These are phyloP conservation scores for Zostera marina DNA, from an alignment of 116 monocot species.

Conservation along the genomic window DNA sequence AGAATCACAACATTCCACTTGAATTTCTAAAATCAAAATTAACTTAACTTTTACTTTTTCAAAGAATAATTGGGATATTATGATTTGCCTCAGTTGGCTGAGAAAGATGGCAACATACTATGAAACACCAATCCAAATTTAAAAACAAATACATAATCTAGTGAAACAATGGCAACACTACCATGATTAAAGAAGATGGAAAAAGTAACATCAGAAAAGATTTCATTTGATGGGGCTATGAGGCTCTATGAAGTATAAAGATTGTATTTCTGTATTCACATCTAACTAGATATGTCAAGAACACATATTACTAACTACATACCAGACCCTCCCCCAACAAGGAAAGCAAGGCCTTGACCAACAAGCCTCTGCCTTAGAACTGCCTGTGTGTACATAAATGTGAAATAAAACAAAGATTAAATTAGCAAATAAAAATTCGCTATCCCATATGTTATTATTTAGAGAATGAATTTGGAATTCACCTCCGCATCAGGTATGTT, in stretches of 20 bases:
- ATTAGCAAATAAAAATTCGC: background rate
- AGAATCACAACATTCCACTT: too few relatives aligned
- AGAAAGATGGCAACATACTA: too few relatives aligned
- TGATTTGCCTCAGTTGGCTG: too few relatives aligned
- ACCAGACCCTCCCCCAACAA: slow-evolving; percentile 63
- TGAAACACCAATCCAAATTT: too few relatives aligned
- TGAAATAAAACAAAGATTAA: background rate
- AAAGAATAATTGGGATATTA: too few relatives aligned
- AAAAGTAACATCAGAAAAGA: too few relatives aligned
- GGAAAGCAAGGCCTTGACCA: slow-evolving; percentile 85
- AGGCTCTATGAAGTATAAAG: background rate
- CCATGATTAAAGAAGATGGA: too few relatives aligned
- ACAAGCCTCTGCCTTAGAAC: slow-evolving; percentile 66
- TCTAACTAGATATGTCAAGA: background rate
- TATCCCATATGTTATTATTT: too few relatives aligned
- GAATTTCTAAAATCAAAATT: too few relatives aligned
- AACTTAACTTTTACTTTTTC: too few relatives aligned
- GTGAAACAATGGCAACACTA: too few relatives aligned
- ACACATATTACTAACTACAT: background rate
- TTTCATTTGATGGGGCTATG: background rate
- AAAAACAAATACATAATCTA: too few relatives aligned
- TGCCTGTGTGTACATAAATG: slow-evolving; percentile 15
- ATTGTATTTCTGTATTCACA: background rate
- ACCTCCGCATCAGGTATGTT: slow-evolving; percentile 77
- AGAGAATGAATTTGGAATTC: background rate